Evolutionary conservation across 306 rosid species (phyloP).

Genomic region (Castanopsis chinensis): DNA sequence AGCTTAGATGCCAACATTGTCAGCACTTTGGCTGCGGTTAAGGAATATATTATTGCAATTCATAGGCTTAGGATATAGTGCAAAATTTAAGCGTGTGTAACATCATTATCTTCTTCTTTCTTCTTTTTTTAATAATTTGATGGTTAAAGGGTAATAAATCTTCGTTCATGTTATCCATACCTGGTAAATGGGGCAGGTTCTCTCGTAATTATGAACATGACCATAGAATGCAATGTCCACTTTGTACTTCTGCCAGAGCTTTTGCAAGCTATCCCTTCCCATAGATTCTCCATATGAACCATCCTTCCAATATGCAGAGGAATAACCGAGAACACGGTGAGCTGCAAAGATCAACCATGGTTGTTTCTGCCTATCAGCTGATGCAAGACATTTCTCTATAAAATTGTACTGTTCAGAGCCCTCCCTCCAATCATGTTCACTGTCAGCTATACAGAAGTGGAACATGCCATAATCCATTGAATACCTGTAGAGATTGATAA

Average conservation of each 20-base stretch:
- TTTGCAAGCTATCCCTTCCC: constrained; percentile 31
- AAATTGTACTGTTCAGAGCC: constrained; percentile 46
- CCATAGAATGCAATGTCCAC: constrained; percentile 36
- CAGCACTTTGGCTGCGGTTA: too few species aligned
- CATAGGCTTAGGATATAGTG: too few species aligned
- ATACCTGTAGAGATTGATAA: constrained; percentile 22
- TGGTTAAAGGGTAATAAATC: not conserved
- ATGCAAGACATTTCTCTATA: constrained; percentile 44
- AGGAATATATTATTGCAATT: too few species aligned
- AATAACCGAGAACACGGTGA: constrained; percentile 21
- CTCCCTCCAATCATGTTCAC: constrained; percentile 61
- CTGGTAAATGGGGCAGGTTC: constrained; percentile 29
- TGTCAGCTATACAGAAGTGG: constrained; percentile 47
- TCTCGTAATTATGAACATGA: constrained; percentile 34
- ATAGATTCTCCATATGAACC: constrained; percentile 29
- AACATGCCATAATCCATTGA: constrained; percentile 54
- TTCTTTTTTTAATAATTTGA: not conserved
- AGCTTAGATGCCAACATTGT: too few species aligned
- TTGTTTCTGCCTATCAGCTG: constrained; percentile 13
- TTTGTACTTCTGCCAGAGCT: constrained; percentile 36
- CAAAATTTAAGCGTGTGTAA: too few species aligned
- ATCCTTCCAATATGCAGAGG: not conserved
- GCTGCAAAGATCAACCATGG: constrained; percentile 19
- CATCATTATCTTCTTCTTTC: too few species aligned
- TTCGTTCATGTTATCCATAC: not conserved